These are phyloP conservation scores for Aspergillus caelatus DNA, from an alignment of 2,329 filamentous ascomycete genomes.

Conservation along the genomic window DNA sequence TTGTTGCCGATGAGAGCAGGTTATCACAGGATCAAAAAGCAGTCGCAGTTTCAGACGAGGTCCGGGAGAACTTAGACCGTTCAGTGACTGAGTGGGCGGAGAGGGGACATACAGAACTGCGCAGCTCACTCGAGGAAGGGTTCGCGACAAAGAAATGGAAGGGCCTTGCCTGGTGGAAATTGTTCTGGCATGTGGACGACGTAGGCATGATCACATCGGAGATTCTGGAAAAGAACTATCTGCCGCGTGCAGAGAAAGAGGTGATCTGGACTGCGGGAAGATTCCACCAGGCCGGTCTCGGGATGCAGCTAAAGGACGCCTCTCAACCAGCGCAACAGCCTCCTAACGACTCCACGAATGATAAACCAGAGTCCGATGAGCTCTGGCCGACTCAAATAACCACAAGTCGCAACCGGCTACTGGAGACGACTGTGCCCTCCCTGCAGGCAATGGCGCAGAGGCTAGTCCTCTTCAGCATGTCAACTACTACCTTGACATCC, in stretches of 20 bases:
- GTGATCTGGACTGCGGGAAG: slow-evolving; percentile 82
- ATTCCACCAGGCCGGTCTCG: slow-evolving; percentile 65
- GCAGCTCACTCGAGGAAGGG: slow-evolving; percentile 74
- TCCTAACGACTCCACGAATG: not conserved
- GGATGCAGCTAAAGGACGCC: slow-evolving; percentile 34
- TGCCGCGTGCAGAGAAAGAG: slow-evolving; percentile 75
- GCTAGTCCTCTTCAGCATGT: slow-evolving; percentile 74
- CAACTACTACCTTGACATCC: slow-evolving; percentile 67
- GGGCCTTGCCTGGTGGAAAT: slow-evolving; percentile 87
- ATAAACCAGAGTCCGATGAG: slow-evolving; percentile 2
- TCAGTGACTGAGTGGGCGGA: slow-evolving; percentile 75
- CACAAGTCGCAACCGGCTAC: slow-evolving; percentile 67
- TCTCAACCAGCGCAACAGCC: slow-evolving; percentile 5
- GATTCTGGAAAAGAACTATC: slow-evolving; percentile 74
- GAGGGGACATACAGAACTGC: slow-evolving; percentile 78
- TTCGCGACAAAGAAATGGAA: slow-evolving; percentile 78
- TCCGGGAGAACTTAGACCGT: slow-evolving; percentile 56
- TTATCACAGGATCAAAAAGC: slow-evolving; percentile 33
- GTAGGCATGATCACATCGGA: slow-evolving; percentile 81
- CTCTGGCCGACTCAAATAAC: slow-evolving; percentile 78
- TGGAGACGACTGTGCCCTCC: slow-evolving; percentile 68
- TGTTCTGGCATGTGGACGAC: slow-evolving; percentile 94
- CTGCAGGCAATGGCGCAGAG: slow-evolving; percentile 73
- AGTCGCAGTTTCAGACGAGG: slow-evolving; percentile 44
- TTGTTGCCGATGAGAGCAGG: slow-evolving; percentile 31